Evolutionary conservation across 257 asterid species (phyloP), one percentile per base, ranked within the genome.

Genomic region (Nicotiana attenuata): DNA sequence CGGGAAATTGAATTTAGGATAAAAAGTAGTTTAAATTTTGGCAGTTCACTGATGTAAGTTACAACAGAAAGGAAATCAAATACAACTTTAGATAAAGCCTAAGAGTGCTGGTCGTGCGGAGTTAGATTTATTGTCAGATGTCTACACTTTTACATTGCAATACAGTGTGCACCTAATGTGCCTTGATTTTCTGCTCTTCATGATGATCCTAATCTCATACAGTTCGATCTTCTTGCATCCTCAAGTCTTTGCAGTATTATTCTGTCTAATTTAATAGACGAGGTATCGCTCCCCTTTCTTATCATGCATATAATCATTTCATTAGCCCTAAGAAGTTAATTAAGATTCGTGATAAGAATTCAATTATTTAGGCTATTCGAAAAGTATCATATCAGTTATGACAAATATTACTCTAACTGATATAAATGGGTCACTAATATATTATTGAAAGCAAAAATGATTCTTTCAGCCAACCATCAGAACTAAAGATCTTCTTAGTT

Each of bases 21-120:
- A 6, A 65, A 6, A 65, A 28, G 14, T 15, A 66, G 52, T 19
- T 31, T 33, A 33, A 67, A 33, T 67, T 33, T 67, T 67, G 76
- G 76, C n/a, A 33, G 4, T 31, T 13, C 55, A n/a, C 20, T 35
- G 29, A 28, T 19, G 55, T 67, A n/a, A 35, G 53, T 33, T 67
- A 16, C 76, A 67, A 67, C n/a, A 67, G 76, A 67, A 67, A 67
- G 53, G 76, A 67, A 67, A 17, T 66, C 52, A 66, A 19, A 35
- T 67, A 67, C 10, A 67, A 19, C 52, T 67, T 35, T 19, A 26
- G 53, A 67, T 67, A 35, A 35, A 67, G 76, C 55, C 55, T 35
- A 35, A 19, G 10, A 35, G 76, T 10, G 76, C 76, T 67, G 24
- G n/a, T 67, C 10, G 10, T 67, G 8, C 17, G 76, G 41, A 67